These are phyloP conservation scores for Speleostelium caveatum DNA, from an alignment of 78 protist genomes.

Conservation along the genomic window DNA sequence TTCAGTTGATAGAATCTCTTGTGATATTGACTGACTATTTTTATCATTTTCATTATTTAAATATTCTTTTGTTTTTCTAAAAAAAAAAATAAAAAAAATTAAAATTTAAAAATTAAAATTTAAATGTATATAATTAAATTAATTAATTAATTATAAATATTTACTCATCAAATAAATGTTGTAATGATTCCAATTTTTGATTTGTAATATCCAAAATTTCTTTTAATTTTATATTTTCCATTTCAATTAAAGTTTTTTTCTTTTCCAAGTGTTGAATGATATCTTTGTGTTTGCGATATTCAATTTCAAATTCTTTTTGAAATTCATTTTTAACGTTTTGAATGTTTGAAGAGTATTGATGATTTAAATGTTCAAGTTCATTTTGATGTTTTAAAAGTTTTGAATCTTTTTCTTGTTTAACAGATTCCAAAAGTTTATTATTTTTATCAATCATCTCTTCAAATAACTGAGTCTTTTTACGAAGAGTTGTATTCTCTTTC, in stretches of 20 bases:
- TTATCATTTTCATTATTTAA: conserved; percentile 1
- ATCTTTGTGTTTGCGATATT: conserved; percentile 22
- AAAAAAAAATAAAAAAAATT: neutral
- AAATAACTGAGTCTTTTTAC: conserved; percentile 1
- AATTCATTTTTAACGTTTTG: conserved; percentile 20
- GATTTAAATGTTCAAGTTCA: neutral
- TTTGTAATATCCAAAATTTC: conserved; percentile 1
- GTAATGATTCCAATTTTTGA: conserved; percentile 15
- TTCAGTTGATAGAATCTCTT: conserved; percentile 36
- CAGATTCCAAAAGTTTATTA: neutral
- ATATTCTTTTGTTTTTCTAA: conserved; percentile 15
- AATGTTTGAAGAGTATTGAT: conserved; percentile 13
- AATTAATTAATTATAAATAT: neutral
- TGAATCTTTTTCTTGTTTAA: neutral
- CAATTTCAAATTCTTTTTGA: conserved; percentile 25
- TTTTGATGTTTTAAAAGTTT: conserved; percentile 8
- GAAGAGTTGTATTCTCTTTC: conserved; percentile 22
- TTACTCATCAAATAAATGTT: conserved; percentile 16
- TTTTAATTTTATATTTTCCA: conserved; percentile 28
- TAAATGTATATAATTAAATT: neutral
- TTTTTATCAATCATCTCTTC: conserved; percentile 26
- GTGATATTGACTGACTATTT: conserved; percentile 37
- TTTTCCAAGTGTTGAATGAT: neutral
- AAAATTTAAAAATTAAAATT: too few relatives aligned
- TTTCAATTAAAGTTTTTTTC: neutral